Base-by-base conservation (phyloP, 2,329 filamentous ascomycete species). In the Hypoxylon sp. region DNA sequence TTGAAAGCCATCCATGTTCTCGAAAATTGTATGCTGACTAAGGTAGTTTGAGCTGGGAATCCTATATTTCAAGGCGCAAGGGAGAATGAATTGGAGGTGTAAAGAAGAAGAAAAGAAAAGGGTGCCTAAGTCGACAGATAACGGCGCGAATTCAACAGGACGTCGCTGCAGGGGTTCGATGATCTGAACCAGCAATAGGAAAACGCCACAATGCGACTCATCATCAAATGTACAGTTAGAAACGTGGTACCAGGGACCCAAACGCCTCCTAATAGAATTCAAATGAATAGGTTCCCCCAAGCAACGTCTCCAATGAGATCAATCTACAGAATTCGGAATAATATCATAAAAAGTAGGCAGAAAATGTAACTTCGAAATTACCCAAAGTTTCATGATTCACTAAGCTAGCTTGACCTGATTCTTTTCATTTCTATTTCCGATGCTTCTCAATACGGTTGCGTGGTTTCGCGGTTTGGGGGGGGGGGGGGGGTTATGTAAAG, bases 1-100 rank as follows among this genome's bases (percentile, higher is more conserved):
- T 19, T 6, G 17, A 8, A 32, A 15, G 31, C n/a, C 35, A 4
- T 24, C 37, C 62, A 59, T 65, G 11, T 35, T 58, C 21, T 27
- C 2, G 19, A 53, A 46, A 24, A 8, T 51, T 31, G n/a, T 7
- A n/a, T n/a, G 37, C n/a, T 42, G 17, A 42, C 5, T 42, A 42
- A 42, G n/a, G n/a, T 42, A 17, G 6, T 17, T 42, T 42, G 37
- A 19, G n/a, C 37, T 42, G 17, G 15, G 8, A 42, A 42, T 4
- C n/a, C 6, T n/a, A n/a, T 42, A 42, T 42, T 8, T 15, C n/a
- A 42, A 17, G 37, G 17, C n/a, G 17, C 39, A 21, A 11, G 17
- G 39, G 7, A 8, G 4, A 21, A 21, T n/a, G 39, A 21, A 19
- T 17, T 5, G 39, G 39, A 21, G 39, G 19, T 11, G 39, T 19